A percentile compares a stretch with the other conserved stretches of the same genome.
Conservation (phyloP, 2,329 filamentous ascomycete genomes). For the Neofusicoccum laricinum region DNA sequence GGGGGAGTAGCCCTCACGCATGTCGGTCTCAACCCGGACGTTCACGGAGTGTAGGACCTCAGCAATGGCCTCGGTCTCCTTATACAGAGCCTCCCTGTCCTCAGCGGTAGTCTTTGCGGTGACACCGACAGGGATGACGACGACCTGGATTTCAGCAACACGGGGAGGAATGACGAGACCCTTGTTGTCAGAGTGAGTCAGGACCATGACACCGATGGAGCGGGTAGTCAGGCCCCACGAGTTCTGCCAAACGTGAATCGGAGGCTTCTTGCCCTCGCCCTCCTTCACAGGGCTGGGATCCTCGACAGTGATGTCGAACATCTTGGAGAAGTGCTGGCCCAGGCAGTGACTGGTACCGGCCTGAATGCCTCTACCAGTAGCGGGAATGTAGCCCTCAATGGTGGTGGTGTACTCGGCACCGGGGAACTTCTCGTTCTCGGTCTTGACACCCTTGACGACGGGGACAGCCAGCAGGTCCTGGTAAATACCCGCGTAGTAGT, state of each 20-base stretch:
- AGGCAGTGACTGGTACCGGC: constrained; percentile 92
- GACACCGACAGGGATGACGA: constrained; percentile 90
- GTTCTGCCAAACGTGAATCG: constrained; percentile 91
- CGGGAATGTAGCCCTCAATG: constrained; percentile 93
- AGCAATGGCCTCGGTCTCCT: constrained; percentile 70
- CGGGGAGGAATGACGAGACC: constrained; percentile 90
- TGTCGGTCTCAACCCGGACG: constrained; percentile 77
- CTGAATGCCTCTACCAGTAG: constrained; percentile 94
- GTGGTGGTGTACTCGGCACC: constrained; percentile 96
- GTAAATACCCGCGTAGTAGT: constrained; percentile 89
- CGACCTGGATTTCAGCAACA: constrained; percentile 79
- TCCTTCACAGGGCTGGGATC: constrained; percentile 68
- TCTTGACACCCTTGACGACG: constrained; percentile 91
- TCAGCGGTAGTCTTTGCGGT: constrained; percentile 72
- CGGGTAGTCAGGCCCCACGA: constrained; percentile 98
- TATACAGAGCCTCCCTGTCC: constrained; percentile 71
- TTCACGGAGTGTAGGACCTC: constrained; percentile 67
- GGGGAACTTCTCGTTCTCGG: constrained; percentile 96
- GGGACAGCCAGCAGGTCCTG: constrained; percentile 92
- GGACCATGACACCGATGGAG: constrained; percentile 97
- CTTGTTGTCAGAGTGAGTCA: constrained; percentile 96
- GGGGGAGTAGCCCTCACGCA: constrained; percentile 85
- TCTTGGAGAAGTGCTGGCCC: constrained; percentile 97
- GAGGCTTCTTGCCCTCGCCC: constrained; percentile 65
- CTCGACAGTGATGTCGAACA: constrained; percentile 98